Conservation (phyloP, 2,329 filamentous ascomycete species). For the Trichophyton benhamiae region DNA sequence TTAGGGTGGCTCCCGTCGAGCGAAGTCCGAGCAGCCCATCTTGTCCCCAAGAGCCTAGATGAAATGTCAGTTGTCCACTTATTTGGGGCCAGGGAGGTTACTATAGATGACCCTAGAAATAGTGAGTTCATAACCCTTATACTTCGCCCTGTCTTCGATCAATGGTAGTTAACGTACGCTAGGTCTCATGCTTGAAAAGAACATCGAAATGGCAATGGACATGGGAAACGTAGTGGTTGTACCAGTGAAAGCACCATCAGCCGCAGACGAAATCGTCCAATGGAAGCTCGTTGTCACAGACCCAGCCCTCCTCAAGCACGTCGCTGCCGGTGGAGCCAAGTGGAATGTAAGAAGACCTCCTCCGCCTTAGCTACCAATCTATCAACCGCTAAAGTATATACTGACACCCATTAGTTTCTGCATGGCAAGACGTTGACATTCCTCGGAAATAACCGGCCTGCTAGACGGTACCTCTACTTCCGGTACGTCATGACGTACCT, state of each 20-base stretch:
- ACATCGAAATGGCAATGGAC: constrained; percentile 10
- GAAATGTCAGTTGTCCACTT: constrained; percentile 12
- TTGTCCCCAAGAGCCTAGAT: constrained; percentile 14
- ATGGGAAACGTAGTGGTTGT: constrained; percentile 13
- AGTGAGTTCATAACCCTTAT: constrained; percentile 7
- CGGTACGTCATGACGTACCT: constrained; percentile 16
- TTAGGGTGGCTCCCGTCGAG: constrained; percentile 7
- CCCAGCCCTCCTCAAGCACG: constrained; percentile 5
- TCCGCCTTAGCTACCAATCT: neutral
- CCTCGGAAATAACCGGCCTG: constrained; percentile 12
- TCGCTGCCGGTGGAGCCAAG: neutral
- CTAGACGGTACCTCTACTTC: constrained; percentile 16
- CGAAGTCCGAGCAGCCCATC: constrained; percentile 14
- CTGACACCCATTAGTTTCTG: constrained; percentile 12
- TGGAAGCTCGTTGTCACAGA: constrained; percentile 14
- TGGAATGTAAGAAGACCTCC: constrained; percentile 1
- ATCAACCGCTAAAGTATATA: constrained; percentile 6
- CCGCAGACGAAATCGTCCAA: neutral
- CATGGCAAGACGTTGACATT: constrained; percentile 13
- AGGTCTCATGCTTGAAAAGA: constrained; percentile 8
- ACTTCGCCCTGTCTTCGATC: neutral
- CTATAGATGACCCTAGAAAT: constrained; percentile 12
- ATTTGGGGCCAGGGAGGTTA: constrained; percentile 13
- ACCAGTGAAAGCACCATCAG: constrained; percentile 10
- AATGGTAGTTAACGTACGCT: constrained; percentile 1